Base-by-base conservation (phyloP, 306 rosid species). In the Prunus kanzakura region DNA sequence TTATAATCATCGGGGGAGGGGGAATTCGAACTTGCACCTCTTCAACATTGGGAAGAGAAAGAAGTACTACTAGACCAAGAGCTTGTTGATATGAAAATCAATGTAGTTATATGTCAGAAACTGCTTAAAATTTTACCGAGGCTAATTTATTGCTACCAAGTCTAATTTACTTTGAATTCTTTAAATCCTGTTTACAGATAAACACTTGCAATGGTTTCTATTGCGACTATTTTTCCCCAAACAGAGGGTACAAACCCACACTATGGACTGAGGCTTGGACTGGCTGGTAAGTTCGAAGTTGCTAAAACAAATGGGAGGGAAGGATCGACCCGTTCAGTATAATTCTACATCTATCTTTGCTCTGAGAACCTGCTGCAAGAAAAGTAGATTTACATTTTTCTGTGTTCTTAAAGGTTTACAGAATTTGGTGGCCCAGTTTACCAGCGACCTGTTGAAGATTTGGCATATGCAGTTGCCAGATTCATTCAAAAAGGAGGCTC, bases 191-290 rank as follows among this genome's bases (percentile, higher is more conserved):
- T 63, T 22, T 69, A 58, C 86, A 93, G 97, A 93, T 93, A 81
- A 89, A 91, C 77, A 85, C 97, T 19, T 93, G 98, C 90, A 93
- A 93, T 83, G 97, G 93, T 29, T 93, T 80, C 67, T 93, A 93
- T 83, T 91, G 98, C 41, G 98, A 91, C 74, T 84, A 89, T 72
- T 93, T 86, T 82, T 75, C 82, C 47, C 97, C 98, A 75, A 93
- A 93, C 84, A 87, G 86, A 73, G 89, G 85, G 43, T 79, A 88
- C 92, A 91, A 91, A 72, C 98, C 98, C 49, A 87, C 81, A 32
- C 55, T 84, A 23, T 87, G 90, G 90, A 87, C 88, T 46, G 90
- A 87, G 86, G 82, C 90, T 67, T 87, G 90, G 90, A 87, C 70
- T 58, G 90, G 88, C 73, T 84, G 90, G 90, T 87, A 74, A 79